Evolutionary conservation across 768 basidiomycete species (phyloP), one percentile per base, ranked within the genome.

Genomic region (Boletales sp.): DNA sequence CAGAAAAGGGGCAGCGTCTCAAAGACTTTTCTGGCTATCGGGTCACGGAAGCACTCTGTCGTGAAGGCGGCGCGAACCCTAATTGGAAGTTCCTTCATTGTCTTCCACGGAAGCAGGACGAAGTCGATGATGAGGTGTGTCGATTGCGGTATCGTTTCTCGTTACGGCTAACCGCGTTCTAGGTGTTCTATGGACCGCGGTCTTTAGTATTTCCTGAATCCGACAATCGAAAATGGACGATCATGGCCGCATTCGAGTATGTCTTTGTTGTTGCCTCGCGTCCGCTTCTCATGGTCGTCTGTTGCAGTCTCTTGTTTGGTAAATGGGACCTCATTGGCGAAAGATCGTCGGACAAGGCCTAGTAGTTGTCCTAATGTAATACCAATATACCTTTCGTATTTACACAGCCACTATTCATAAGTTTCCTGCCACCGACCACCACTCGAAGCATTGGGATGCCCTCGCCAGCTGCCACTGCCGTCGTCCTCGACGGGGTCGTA

Each of bases 161-260:
- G 30, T 40, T 42, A 34, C 36, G 43, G 29, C 34, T 40, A 15
- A 38, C 31, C 4, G 36, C 31, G 18, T 42, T 46, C 19, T 54
- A 89, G 87, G 87, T 98, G 15, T 97, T 97, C 67, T 97, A 97
- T 64, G 91, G 94, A 8, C 81, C 86, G 34, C 84, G 94, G 40
- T 93, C 90, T 14, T 80, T 97, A 40, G 95, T 88, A 12, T 99
- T 94, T 79, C 86, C 82, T 14, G 94, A 94, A 69, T 86, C 93
- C 0, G 94, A 97, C 72, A 99, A 99, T 73, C 81, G 95, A 51
- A 94, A 94, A 67, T 95, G 93, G 94, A 94, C 94, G 0, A 95
- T 86, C 59, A 91, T 94, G 84, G 90, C 93, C 13, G 68, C 81
- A 11, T 95, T 97, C 59, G 90, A 93, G 90, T 92, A 60, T 48